A percentile compares a stretch with the other conserved stretches of the same genome.
phyloP scores from a whole-genome alignment of 768 basidiomycete genomes.

The Kwoniella mangroviensis region DNA sequence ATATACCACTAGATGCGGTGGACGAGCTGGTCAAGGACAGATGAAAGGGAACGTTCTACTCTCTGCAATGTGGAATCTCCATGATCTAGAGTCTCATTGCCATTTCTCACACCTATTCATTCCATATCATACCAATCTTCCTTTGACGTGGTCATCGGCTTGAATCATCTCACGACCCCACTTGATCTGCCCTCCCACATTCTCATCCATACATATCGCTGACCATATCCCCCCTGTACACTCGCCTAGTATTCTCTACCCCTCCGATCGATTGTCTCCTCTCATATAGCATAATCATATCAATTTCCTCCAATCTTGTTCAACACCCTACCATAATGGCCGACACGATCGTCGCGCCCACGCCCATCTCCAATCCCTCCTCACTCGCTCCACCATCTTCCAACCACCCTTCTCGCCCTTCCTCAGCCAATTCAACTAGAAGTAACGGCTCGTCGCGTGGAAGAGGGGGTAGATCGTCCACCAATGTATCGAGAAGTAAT shows the following conservation, averaged over 20 bases:
- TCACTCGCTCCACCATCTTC: constrained; percentile 32
- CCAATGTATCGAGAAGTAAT: constrained; percentile 38
- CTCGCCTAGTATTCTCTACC: background rate
- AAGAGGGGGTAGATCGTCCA: constrained; percentile 35
- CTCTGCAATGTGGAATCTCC: background rate
- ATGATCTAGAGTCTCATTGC: too few species aligned
- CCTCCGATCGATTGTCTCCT: background rate
- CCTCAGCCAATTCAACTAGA: constrained; percentile 36
- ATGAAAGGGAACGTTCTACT: background rate
- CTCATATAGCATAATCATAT: background rate
- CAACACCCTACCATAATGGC: constrained; percentile 14
- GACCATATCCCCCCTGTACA: background rate
- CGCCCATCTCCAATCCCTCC: constrained; percentile 2
- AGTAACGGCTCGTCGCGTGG: constrained; percentile 33
- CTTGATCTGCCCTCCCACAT: too few species aligned
- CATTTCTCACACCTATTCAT: background rate
- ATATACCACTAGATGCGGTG: background rate
- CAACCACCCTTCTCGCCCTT: constrained; percentile 36
- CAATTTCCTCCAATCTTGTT: background rate
- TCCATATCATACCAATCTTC: background rate
- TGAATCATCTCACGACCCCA: background rate
- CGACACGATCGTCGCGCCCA: constrained; percentile 28
- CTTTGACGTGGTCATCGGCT: background rate
- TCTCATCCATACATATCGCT: background rate
- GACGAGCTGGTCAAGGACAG: background rate